A percentile compares a stretch with the other conserved stretches of the same genome.
Evolutionary conservation across 2,329 filamentous ascomycete species (phyloP).

Genomic region (Penicillium sp.): DNA sequence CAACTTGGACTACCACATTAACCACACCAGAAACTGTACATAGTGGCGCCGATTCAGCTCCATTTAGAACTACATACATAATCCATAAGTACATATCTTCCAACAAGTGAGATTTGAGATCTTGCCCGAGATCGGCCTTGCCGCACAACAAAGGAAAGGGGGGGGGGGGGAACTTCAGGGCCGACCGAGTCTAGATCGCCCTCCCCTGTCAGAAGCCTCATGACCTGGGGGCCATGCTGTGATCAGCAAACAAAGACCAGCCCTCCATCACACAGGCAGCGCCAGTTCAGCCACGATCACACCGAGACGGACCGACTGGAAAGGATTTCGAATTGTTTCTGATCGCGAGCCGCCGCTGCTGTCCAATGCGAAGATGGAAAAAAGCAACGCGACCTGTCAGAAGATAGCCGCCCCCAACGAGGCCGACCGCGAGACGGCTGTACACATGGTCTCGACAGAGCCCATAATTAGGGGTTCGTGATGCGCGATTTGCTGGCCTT

Average conservation of each 20-base stretch:
- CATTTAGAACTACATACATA: not conserved
- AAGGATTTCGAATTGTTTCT: constrained; percentile 21
- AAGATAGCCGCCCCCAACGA: constrained; percentile 23
- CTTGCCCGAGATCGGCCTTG: not conserved
- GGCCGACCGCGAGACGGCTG: not conserved
- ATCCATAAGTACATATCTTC: too few relatives aligned
- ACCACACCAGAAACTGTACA: not conserved
- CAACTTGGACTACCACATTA: not conserved
- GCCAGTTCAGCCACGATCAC: constrained; percentile 28
- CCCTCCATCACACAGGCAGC: constrained; percentile 14
- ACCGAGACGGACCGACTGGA: constrained; percentile 17
- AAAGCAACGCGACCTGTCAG: constrained; percentile 27
- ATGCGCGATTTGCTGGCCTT: constrained; percentile 9
- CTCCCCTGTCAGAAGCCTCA: constrained; percentile 10
- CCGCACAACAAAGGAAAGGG: not conserved
- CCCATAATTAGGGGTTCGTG: not conserved
- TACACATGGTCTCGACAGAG: constrained; percentile 13
- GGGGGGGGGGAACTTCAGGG: not conserved
- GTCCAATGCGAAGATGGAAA: constrained; percentile 11
- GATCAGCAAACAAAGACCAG: constrained; percentile 25
- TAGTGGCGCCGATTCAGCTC: not conserved
- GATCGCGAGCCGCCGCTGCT: constrained; percentile 23
- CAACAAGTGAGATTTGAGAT: not conserved
- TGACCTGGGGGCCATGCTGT: constrained; percentile 17
- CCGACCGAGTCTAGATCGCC: constrained; percentile 18